Evolutionary conservation across 2,329 filamentous ascomycete species (phyloP).

Genomic region (Westerdykella ornata): DNA sequence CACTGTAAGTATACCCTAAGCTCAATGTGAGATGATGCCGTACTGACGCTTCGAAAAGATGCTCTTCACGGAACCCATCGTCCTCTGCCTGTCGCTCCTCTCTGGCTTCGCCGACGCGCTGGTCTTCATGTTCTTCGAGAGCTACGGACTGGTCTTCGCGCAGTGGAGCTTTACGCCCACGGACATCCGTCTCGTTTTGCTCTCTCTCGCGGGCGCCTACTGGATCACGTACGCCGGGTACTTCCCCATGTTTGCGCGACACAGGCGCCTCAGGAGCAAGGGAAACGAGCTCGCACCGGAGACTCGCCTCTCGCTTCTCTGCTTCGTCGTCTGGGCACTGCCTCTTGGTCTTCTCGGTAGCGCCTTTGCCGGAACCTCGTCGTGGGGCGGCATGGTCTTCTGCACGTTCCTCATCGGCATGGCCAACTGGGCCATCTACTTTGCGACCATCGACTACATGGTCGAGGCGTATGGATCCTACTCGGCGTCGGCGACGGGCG

Average conservation of each 20-base stretch:
- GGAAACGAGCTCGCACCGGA: constrained; percentile 52
- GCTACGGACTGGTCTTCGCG: constrained; percentile 58
- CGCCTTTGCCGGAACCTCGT: constrained; percentile 51
- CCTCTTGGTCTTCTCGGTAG: constrained; percentile 64
- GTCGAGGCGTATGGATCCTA: constrained; percentile 66
- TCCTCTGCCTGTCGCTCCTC: constrained; percentile 61
- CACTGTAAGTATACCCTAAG: neutral
- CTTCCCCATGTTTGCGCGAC: constrained; percentile 44
- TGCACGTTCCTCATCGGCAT: constrained; percentile 54
- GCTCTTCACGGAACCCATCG: constrained; percentile 68
- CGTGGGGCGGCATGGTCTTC: constrained; percentile 51
- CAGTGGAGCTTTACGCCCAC: constrained; percentile 58
- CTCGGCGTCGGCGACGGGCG: constrained; percentile 67
- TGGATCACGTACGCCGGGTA: constrained; percentile 55
- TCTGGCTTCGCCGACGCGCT: constrained; percentile 67
- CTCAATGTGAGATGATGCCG: too few species aligned
- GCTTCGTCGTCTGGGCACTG: constrained; percentile 54
- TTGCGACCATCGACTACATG: constrained; percentile 75
- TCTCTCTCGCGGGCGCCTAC: constrained; percentile 60
- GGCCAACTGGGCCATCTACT: constrained; percentile 64
- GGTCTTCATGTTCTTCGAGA: constrained; percentile 71
- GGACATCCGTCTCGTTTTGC: constrained; percentile 50
- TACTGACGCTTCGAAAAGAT: constrained; percentile 59
- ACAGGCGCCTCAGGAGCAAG: constrained; percentile 42
- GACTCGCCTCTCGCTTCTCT: constrained; percentile 57